These are phyloP conservation scores for Solanum aculeatissimum DNA, from an alignment of 305 asterid species.

Conservation along the genomic window DNA sequence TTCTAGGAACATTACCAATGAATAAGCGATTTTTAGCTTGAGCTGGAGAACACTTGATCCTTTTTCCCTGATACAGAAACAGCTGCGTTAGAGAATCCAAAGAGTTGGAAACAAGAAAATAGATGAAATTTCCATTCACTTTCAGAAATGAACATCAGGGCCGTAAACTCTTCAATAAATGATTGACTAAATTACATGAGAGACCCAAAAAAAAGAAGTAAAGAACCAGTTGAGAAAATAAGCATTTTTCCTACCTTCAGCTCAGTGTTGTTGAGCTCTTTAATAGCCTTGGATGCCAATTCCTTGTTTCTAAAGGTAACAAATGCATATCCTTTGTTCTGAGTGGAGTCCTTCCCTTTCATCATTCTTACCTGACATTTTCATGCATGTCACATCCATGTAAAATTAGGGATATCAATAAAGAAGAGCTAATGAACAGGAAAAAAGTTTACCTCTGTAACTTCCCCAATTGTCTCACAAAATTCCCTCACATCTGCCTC, in stretches of 20 bases:
- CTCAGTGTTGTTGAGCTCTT: slow-evolving; percentile 70
- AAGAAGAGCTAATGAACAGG: background rate
- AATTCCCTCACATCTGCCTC: slow-evolving; percentile 67
- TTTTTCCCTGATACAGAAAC: slow-evolving; percentile 55
- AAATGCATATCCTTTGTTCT: slow-evolving; percentile 94
- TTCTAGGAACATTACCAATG: slow-evolving; percentile 84
- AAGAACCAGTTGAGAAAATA: background rate
- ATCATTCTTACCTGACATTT: slow-evolving; percentile 75
- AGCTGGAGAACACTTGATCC: slow-evolving; percentile 76
- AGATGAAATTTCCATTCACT: background rate
- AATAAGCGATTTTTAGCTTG: slow-evolving; percentile 87
- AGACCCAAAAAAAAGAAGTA: background rate
- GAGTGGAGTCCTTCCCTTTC: slow-evolving; percentile 74
- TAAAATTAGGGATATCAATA: slow-evolving; percentile 5
- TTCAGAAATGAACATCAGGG: background rate
- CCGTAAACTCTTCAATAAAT: background rate
- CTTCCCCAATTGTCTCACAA: slow-evolving; percentile 78
- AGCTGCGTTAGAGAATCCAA: slow-evolving; percentile 1
- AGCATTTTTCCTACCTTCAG: slow-evolving; percentile 42
- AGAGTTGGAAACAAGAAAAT: background rate
- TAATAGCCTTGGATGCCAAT: slow-evolving; percentile 80
- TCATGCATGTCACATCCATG: slow-evolving; percentile 6
- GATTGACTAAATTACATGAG: background rate
- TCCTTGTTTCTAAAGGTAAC: slow-evolving; percentile 86
- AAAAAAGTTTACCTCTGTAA: slow-evolving; percentile 54